Conservation (phyloP, 148 eudicot genomes). For the Dysphania ambrosioides region DNA sequence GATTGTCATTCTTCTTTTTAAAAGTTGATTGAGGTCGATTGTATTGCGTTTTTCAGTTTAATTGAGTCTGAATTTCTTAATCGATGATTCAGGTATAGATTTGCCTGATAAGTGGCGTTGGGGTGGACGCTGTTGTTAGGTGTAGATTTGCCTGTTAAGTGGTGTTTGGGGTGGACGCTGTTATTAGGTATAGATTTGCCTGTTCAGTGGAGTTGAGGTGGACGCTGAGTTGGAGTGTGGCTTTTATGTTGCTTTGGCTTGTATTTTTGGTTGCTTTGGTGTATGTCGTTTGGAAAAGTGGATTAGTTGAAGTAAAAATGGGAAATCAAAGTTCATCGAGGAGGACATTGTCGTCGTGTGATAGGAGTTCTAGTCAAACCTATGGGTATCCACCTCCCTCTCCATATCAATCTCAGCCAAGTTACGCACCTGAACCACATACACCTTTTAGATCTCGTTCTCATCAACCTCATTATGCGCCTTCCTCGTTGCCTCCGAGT, state of each 20-base stretch:
- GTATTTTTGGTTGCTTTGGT: constrained; percentile 27
- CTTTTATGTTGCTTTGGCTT: constrained; percentile 32
- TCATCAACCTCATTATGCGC: constrained; percentile 35
- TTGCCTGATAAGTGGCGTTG: too few relatives aligned
- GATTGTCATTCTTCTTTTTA: background rate
- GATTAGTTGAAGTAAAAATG: constrained; percentile 31
- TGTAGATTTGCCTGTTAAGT: too few relatives aligned
- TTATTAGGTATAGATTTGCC: too few relatives aligned
- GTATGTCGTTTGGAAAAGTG: constrained; percentile 15
- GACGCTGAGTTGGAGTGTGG: constrained; percentile 1
- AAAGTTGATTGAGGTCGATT: constrained; percentile 9
- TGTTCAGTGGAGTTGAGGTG: too few relatives aligned
- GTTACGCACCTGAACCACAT: constrained; percentile 41
- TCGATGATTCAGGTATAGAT: too few relatives aligned
- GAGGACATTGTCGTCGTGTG: constrained; percentile 28
- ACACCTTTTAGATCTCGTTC: constrained; percentile 32
- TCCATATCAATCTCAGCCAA: constrained; percentile 31
- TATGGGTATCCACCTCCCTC: constrained; percentile 26
- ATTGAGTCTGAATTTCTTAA: too few relatives aligned
- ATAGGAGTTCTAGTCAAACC: constrained; percentile 24
- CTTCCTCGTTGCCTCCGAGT: constrained; percentile 24
- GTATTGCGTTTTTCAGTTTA: too few relatives aligned
- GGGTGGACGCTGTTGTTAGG: too few relatives aligned
- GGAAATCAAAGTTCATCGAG: constrained; percentile 39
- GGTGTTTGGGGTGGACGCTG: too few relatives aligned